Conservation (phyloP, 2,329 filamentous ascomycete species). For the Raffaelea ambrosiae region DNA sequence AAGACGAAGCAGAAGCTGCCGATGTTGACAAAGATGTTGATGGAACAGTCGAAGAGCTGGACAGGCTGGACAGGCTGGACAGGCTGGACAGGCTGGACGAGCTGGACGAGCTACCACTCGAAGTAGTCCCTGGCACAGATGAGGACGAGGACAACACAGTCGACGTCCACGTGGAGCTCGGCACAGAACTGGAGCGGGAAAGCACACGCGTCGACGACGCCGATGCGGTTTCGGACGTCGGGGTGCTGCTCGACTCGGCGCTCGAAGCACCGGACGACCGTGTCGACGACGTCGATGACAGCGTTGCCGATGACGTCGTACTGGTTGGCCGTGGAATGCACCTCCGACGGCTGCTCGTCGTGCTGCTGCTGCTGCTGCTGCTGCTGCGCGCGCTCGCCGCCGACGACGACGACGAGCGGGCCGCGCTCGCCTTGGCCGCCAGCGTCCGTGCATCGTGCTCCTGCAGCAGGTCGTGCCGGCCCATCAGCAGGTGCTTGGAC, state of each 20-base stretch:
- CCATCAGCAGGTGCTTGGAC: background rate
- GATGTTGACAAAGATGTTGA: background rate
- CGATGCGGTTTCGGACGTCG: too few species aligned
- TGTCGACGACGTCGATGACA: background rate
- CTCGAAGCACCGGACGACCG: too few species aligned
- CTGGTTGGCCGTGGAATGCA: background rate
- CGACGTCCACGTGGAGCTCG: background rate
- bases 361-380: background rate
- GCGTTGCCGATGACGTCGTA: background rate
- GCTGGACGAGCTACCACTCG: background rate
- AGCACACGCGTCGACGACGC: too few species aligned
- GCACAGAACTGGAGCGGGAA: background rate
- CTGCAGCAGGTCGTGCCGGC: background rate
- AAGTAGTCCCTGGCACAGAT: background rate
- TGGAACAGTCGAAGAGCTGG: background rate
- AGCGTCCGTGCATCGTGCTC: too few species aligned
- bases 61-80: background rate
- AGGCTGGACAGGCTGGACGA: background rate
- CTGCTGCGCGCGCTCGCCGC: background rate
- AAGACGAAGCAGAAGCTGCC: background rate
- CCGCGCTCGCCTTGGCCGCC: background rate
- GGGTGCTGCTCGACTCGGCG: too few species aligned
- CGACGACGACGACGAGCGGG: background rate
- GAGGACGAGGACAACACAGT: background rate
- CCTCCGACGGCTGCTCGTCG: background rate